phyloP scores from a whole-genome alignment of 768 basidiomycete species.

The Boletus subparvulus region DNA sequence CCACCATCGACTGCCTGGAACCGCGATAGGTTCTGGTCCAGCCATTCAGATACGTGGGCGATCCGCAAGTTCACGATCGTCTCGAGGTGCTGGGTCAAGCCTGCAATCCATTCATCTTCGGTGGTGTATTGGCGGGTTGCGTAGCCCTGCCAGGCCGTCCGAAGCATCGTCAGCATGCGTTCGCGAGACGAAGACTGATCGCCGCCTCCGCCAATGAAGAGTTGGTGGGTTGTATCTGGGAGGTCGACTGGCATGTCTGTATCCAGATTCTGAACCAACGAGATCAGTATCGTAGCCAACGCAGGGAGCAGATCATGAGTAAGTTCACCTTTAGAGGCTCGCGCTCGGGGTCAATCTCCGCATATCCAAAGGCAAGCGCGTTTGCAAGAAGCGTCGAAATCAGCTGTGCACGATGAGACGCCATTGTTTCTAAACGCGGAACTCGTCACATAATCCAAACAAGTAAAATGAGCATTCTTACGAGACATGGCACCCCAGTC shows the following conservation, averaged over 20 bases:
- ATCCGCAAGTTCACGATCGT: constrained; percentile 43
- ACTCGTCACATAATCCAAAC: not conserved
- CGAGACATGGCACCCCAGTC: constrained; percentile 68
- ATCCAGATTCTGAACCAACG: constrained; percentile 48
- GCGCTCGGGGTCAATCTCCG: constrained; percentile 43
- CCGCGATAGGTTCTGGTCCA: constrained; percentile 46
- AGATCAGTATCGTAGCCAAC: not conserved
- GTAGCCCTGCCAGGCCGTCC: constrained; percentile 17
- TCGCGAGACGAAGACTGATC: constrained; percentile 22
- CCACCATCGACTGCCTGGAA: constrained; percentile 35
- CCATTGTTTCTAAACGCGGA: constrained; percentile 44
- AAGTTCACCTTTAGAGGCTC: constrained; percentile 50
- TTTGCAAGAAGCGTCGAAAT: constrained; percentile 43
- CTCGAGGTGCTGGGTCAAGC: constrained; percentile 40
- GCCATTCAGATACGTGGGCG: constrained; percentile 50
- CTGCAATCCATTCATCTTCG: constrained; percentile 39
- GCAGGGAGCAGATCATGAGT: not conserved
- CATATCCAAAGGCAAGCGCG: constrained; percentile 49
- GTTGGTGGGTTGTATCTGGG: constrained; percentile 36
- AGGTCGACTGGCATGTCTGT: constrained; percentile 41
- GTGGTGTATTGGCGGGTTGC: constrained; percentile 17
- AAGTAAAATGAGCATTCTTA: constrained; percentile 27
- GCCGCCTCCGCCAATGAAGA: constrained; percentile 31
- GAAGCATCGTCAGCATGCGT: constrained; percentile 11
- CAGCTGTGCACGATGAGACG: constrained; percentile 46